These are phyloP conservation scores for Litchi chinensis DNA, from an alignment of 345 rosid genomes.

Conservation along the genomic window DNA sequence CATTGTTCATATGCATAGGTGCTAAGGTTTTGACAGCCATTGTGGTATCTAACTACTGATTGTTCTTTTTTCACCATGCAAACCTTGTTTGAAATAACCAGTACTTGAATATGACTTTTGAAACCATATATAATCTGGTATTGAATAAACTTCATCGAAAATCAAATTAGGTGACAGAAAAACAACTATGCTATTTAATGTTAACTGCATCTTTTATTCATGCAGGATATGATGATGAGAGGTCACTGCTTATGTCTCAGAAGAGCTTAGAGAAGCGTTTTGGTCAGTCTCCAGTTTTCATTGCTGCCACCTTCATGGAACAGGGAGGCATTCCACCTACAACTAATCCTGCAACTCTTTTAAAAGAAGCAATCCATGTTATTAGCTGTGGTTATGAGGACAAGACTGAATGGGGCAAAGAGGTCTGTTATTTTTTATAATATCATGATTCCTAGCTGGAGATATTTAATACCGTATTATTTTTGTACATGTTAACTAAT, in stretches of 20 bases:
- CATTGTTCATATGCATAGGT: not conserved
- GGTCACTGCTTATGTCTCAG: conserved; percentile 97
- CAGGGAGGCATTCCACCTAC: conserved; percentile 97
- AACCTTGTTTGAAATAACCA: conserved; percentile 12
- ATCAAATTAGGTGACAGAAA: not conserved
- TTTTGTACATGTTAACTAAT: not conserved
- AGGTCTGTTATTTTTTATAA: conserved; percentile 48
- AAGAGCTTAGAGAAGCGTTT: conserved; percentile 97
- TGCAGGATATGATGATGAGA: conserved; percentile 98
- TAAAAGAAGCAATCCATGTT: conserved; percentile 98
- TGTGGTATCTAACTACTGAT: not conserved
- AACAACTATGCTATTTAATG: not conserved
- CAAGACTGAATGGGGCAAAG: conserved; percentile 99
- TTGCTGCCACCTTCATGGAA: conserved; percentile 98
- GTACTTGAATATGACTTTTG: not conserved
- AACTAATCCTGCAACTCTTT: conserved; percentile 91
- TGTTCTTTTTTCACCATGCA: not conserved
- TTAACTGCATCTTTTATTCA: conserved; percentile 23
- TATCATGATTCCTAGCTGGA: conserved; percentile 6
- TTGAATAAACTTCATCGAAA: conserved; percentile 1
- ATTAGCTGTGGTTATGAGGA: conserved; percentile 99
- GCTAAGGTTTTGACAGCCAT: not conserved
- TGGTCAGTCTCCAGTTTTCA: conserved; percentile 98
- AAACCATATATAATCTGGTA: not conserved
- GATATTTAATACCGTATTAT: not conserved